These are phyloP conservation scores for Phytophthora syringae DNA, from an alignment of 352 stramenopile genomes.

Conservation along the genomic window DNA sequence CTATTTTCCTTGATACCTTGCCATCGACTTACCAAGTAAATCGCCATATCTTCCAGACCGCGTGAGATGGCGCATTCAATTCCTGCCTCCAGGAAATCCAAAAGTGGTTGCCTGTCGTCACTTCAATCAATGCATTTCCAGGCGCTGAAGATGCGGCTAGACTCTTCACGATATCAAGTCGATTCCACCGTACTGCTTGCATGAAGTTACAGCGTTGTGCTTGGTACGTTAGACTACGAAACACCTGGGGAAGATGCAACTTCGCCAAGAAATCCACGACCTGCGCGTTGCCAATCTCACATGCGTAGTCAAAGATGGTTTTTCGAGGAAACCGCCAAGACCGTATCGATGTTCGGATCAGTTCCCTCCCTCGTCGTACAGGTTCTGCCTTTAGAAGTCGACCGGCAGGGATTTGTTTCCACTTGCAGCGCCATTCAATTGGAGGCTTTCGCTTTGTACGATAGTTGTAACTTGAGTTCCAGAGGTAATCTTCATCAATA, in stretches of 20 bases:
- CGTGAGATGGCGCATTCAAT: conserved; percentile 63
- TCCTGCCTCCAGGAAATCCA: conserved; percentile 64
- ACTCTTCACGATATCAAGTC: conserved; percentile 49
- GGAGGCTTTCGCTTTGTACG: conserved; percentile 29
- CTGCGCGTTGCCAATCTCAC: conserved; percentile 37
- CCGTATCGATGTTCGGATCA: conserved; percentile 39
- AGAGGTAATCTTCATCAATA: conserved; percentile 43
- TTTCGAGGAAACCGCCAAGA: conserved; percentile 50
- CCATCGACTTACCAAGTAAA: conserved; percentile 62
- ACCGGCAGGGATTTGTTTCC: conserved; percentile 20
- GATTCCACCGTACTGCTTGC: conserved; percentile 66
- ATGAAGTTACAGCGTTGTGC: conserved; percentile 64
- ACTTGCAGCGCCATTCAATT: conserved; percentile 33
- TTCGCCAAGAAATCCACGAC: conserved; percentile 39
- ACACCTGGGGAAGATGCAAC: conserved; percentile 36
- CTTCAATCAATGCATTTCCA: conserved; percentile 16
- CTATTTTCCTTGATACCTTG: conserved; percentile 51
- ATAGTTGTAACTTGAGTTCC: conserved; percentile 51
- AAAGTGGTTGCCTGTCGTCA: conserved; percentile 44
- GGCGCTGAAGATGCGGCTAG: conserved; percentile 35
- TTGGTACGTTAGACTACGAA: conserved; percentile 47
- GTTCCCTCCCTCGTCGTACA: conserved; percentile 23
- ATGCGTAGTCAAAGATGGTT: conserved; percentile 49
- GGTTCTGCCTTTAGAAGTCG: conserved; percentile 20
- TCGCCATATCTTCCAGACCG: conserved; percentile 71